These are phyloP conservation scores for Suillus alpinus DNA, from an alignment of 768 basidiomycete genomes.

Conservation along the genomic window DNA sequence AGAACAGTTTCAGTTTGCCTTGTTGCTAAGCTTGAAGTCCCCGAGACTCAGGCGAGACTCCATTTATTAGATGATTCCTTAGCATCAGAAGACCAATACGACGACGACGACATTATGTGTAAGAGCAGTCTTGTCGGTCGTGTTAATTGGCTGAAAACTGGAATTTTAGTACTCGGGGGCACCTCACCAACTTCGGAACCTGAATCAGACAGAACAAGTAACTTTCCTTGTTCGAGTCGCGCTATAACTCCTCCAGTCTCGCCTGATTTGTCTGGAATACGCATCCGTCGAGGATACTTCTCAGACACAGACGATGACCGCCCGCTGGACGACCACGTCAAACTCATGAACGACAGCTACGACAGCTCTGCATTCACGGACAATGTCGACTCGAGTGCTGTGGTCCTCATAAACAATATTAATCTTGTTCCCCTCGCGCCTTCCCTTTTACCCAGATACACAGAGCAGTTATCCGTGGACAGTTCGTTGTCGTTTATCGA, in stretches of 20 bases:
- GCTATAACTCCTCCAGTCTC: not conserved
- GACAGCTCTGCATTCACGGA: not conserved
- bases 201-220: not conserved
- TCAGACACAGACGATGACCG: conserved; percentile 16
- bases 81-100: not conserved
- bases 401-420: not conserved
- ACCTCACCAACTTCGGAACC: not conserved
- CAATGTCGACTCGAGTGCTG: not conserved
- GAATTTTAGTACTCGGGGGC: not conserved
- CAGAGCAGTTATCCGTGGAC: conserved; percentile 35
- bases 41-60: not conserved
- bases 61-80: not conserved
- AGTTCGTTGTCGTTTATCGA: conserved; percentile 32
- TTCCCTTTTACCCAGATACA: conserved; percentile 41
- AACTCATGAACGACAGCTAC: not conserved
- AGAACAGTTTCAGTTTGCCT: conserved; percentile 9
- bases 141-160: not conserved
- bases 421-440: conserved; percentile 28
- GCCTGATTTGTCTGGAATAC: conserved; percentile 9
- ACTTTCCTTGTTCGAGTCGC: not conserved
- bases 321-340: conserved; percentile 19
- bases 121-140: not conserved
- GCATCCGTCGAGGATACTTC: conserved; percentile 18
- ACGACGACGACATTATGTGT: not conserved
- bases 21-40: conserved; percentile 21